Base-by-base conservation (phyloP, 768 basidiomycete genomes). In the Suillus discolor region DNA sequence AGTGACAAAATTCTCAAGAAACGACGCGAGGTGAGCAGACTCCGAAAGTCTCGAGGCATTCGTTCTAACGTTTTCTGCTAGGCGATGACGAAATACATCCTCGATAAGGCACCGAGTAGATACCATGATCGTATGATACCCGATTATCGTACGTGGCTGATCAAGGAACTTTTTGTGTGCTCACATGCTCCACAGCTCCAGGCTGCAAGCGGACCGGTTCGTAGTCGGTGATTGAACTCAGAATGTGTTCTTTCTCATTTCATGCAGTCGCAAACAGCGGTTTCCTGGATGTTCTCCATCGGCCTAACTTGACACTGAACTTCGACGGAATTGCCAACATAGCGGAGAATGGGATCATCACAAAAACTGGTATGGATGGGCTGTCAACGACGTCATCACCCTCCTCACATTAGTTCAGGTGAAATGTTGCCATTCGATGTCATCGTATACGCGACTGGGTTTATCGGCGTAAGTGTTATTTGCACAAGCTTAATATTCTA, bases 171-270 rank as follows among this genome's bases (percentile, higher is more conserved):
- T 45, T 1, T 7, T 16, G 15, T n/a, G 31, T 49, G 11, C 41
- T 62, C 15, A 65, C 15, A 31, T 57, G 5, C 7, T 34, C 38
- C 28, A 41, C 55, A 87, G 87, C 84, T 42, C 82, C 84, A 38
- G 88, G 88, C 25, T 89, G 88, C 72, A 89, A 88, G 73, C 82
- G 89, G 45, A 81, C 63, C 23, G 71, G 72, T 73, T 54, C 6
- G 60, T n/a, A 3, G 44, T 11, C 41, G 28, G 28, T 57, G 11
- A 9, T 45, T 59, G 60, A 23, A 41, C 28, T 47, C 20, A 7
- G 34, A 41, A n/a, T 23, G 18, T 6, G 2, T 38, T 16, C 31
- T 66, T 5, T 67, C 18, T 15, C 25, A 45, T 31, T 15, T 45
- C 11, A 55, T 54, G 44, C 59, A 74, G 73, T 74, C 59, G 74